Percentiles rank a stretch among this genome's conserved stretches.
Conservation (phyloP, 2,329 filamentous ascomycete genomes). For the Purpureocillium lavendulum region DNA sequence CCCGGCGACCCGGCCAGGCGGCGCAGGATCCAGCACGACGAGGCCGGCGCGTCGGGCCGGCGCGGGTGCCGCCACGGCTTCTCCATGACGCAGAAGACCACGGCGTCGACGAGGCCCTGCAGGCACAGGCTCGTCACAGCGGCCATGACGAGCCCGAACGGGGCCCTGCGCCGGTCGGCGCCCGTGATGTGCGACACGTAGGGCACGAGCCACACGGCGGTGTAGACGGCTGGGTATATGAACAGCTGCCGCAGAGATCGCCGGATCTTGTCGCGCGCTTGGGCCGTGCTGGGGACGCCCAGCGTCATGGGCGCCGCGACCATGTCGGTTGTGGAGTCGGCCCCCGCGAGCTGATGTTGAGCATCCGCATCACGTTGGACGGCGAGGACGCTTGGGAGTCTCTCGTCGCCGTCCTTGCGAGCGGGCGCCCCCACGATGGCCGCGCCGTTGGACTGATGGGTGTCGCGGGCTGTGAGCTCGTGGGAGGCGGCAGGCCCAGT, state of each 20-base stretch:
- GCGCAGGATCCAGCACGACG: neutral
- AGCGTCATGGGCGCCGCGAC: slow-evolving; percentile 10
- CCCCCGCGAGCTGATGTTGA: slow-evolving; percentile 11
- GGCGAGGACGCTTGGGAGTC: slow-evolving; percentile 11
- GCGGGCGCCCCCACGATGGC: too few species aligned
- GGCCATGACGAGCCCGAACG: slow-evolving; percentile 47
- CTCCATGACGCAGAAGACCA: slow-evolving; percentile 61
- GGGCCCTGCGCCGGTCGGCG: slow-evolving; percentile 24
- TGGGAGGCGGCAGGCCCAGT: too few species aligned
- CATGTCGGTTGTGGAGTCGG: slow-evolving; percentile 6
- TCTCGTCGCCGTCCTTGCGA: neutral
- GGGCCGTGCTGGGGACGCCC: slow-evolving; percentile 19
- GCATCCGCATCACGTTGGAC: slow-evolving; percentile 16
- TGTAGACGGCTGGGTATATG: slow-evolving; percentile 67
- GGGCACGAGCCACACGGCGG: slow-evolving; percentile 64
- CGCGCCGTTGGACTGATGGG: too few species aligned
- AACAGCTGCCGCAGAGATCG: slow-evolving; percentile 65
- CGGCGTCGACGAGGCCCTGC: slow-evolving; percentile 60
- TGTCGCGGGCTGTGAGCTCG: too few species aligned
- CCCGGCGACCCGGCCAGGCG: neutral
- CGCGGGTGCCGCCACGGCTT: slow-evolving; percentile 50
- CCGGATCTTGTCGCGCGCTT: slow-evolving; percentile 47
- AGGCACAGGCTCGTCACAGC: slow-evolving; percentile 50
- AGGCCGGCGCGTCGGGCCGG: slow-evolving; percentile 1
- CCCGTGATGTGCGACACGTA: slow-evolving; percentile 54